Conservation (phyloP, 345 rosid species). For the Salix viminalis region DNA sequence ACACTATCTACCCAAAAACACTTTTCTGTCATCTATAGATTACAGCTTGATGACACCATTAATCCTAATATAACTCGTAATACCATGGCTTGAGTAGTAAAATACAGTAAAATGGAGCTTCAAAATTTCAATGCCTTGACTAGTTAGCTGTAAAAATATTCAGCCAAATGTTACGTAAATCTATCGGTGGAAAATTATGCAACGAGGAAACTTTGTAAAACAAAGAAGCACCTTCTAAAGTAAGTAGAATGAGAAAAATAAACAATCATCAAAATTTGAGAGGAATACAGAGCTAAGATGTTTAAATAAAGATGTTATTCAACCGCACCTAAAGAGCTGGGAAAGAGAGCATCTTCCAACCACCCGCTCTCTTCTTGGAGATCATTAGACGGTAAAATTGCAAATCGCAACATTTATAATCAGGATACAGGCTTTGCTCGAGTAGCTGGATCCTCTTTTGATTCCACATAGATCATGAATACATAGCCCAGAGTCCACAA, state of each 20-base stretch:
- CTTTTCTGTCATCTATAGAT: too few relatives aligned
- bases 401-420: constrained; percentile 7
- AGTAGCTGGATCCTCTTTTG: constrained; percentile 56
- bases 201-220: background rate
- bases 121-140: background rate
- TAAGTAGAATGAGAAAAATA: background rate
- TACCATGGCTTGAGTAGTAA: background rate
- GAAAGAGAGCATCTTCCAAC: background rate
- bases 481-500: constrained; percentile 70
- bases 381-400: constrained; percentile 8
- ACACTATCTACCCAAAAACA: too few relatives aligned
- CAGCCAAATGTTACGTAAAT: background rate
- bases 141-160: background rate
- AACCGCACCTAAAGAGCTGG: background rate
- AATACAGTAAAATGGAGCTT: background rate
- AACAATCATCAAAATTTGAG: background rate
- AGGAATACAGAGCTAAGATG: background rate
- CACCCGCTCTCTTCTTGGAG: background rate
- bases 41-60: background rate
- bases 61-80: background rate
- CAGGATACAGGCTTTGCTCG: constrained; percentile 61
- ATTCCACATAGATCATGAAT: constrained; percentile 64
- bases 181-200: background rate
- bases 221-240: constrained; percentile 12
- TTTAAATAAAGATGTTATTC: background rate